Base-by-base conservation (phyloP, 805 yeast genomes). In the Candida alai region DNA sequence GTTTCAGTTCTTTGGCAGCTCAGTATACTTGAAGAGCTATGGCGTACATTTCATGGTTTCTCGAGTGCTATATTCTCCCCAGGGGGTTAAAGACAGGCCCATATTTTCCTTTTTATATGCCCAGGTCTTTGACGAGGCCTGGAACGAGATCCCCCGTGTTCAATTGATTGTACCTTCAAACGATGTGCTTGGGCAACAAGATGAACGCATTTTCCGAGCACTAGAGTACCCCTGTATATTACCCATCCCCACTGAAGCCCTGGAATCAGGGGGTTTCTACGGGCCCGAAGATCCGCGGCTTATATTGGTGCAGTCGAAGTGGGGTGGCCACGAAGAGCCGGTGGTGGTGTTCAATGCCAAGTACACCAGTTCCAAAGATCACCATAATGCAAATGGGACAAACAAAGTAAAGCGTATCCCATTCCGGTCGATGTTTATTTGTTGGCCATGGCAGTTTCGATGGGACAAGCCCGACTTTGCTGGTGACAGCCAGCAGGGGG, bases 361-460 rank as follows among this genome's bases (percentile, higher is more conserved):
- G 12, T 46, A 28, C 29, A n/a, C n/a, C n/a, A n/a, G n/a, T n/a
- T n/a, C n/a, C n/a, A n/a, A n/a, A n/a, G n/a, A n/a, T n/a, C 43
- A 27, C 28, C 49, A 44, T 28, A 45, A 44, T 20, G 22, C 35
- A 11, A 35, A 40, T 18, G 44, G 37, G 13, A 40, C 39, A 24
- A 56, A 39, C 36, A 41, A 51, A 20, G 11, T 17, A 8, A 28
- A 28, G 13, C 22, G 22, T 6, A 22, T n/a, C 12, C 35, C 20
- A 25, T 49, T 41, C 40, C 34, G 64, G 20, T 49, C 60, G 7
- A 58, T 60, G 54, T 58, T 48, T 35, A 36, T 56, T 25, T 32
- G 51, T 12, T 56, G 54, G 56, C 62, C 62, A n/a, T 60, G 59
- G 57, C 58, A 58, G 34, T n/a, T n/a, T n/a, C n/a, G n/a, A n/a